Conservation (phyloP, 1,284 basidiomycete species). For the Porodaedalea pini region DNA sequence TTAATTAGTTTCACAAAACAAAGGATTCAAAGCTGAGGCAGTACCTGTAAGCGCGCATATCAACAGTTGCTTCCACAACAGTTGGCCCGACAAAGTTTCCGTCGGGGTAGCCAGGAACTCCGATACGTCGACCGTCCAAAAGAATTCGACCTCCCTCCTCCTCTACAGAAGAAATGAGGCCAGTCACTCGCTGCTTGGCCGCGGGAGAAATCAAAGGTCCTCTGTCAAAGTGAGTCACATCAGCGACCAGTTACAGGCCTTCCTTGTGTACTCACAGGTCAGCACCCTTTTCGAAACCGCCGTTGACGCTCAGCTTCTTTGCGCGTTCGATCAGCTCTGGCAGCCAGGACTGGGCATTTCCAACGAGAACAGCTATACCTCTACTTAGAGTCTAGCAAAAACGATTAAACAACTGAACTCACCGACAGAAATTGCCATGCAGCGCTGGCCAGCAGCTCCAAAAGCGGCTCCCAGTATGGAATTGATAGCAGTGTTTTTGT, state of each 20-base stretch:
- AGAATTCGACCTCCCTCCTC: conserved; percentile 85
- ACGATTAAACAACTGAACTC: conserved; percentile 26
- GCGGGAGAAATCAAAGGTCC: conserved; percentile 92
- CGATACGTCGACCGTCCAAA: conserved; percentile 78
- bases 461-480: conserved; percentile 94
- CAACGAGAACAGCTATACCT: conserved; percentile 72
- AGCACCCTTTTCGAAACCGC: conserved; percentile 84
- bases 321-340: conserved; percentile 86
- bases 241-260: conserved; percentile 1
- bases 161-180: conserved; percentile 78
- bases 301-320: conserved; percentile 77
- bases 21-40: conserved; percentile 26
- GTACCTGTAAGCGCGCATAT: conserved; percentile 87
- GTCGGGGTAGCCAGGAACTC: conserved; percentile 75
- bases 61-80: conserved; percentile 77
- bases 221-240: conserved; percentile 38
- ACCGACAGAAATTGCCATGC: conserved; percentile 93
- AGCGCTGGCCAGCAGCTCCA: conserved; percentile 95
- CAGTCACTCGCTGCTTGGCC: conserved; percentile 77
- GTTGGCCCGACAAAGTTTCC: conserved; percentile 98
- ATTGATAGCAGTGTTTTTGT: conserved; percentile 92
- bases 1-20: conserved; percentile 8
- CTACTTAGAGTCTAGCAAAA: background rate
- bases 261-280: conserved; percentile 65
- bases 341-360: conserved; percentile 79